These are phyloP conservation scores for Malassezia japonica DNA, from an alignment of 1,284 basidiomycete species.

Conservation along the genomic window DNA sequence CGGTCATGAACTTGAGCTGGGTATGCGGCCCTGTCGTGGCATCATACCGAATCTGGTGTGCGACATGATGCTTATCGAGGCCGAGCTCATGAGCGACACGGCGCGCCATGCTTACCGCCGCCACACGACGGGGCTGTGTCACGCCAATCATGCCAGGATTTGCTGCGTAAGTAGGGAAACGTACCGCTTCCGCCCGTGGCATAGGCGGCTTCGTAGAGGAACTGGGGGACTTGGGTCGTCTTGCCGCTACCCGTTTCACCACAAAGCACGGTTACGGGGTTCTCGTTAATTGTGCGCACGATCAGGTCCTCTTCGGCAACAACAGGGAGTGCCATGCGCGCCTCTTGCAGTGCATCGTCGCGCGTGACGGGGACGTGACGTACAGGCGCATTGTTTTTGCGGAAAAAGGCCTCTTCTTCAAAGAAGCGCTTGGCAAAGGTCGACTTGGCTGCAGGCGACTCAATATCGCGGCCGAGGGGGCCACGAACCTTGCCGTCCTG, in stretches of 20 bases:
- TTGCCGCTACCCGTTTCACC: conserved; percentile 93
- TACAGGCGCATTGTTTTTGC: neutral
- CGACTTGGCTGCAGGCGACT: conserved; percentile 18
- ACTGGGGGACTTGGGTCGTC: conserved; percentile 94
- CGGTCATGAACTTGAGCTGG: conserved; percentile 98
- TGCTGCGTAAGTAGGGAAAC: conserved; percentile 52
- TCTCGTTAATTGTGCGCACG: conserved; percentile 78
- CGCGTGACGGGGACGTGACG: conserved; percentile 18
- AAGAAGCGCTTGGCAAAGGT: conserved; percentile 29
- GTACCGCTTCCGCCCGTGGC: conserved; percentile 68
- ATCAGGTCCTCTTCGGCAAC: conserved; percentile 87
- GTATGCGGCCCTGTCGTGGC: conserved; percentile 80
- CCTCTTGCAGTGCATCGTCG: conserved; percentile 31
- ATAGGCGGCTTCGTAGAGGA: conserved; percentile 87
- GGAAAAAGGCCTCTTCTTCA: conserved; percentile 13
- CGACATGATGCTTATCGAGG: conserved; percentile 67
- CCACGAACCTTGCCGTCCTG: conserved; percentile 42
- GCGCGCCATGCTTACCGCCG: conserved; percentile 86
- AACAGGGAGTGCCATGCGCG: conserved; percentile 74
- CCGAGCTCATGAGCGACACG: conserved; percentile 83
- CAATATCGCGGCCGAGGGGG: conserved; percentile 36
- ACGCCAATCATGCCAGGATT: conserved; percentile 97
- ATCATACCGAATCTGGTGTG: conserved; percentile 95
- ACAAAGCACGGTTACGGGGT: conserved; percentile 66
- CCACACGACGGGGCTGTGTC: conserved; percentile 93